Base-by-base conservation (phyloP, 257 asterid species). In the Anisodus tanguticus region DNA sequence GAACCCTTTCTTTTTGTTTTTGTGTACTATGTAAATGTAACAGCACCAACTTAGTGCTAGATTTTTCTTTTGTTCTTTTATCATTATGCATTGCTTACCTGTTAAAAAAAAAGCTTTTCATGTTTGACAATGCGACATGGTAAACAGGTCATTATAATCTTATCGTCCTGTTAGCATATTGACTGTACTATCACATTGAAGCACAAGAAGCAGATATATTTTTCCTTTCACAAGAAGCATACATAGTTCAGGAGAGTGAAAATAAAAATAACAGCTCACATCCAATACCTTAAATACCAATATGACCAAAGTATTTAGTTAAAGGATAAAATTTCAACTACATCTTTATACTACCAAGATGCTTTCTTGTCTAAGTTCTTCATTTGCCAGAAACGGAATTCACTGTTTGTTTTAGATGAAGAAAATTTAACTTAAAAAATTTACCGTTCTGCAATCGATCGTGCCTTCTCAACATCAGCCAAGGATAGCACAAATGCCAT, bases 371-470 rank as follows among this genome's bases (percentile, higher is more conserved):
- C 47, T 11, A 26, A 76, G 22, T 47, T 22, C 81, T 76, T 51
- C 63, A 22, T 53, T 76, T 22, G 81, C 63, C 63, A 76, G 81
- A 76, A 22, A 76, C 31, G 39, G 41, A 22, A 76, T 76, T 22
- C 63, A 51, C 45, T 3, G 63, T 49, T 59, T 37, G 83, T 37
- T 59, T 67, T 67, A 13, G 70, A 80, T 43, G 16, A 8, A 5
- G 26, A 70, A 54, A 31, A 85, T 17, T 47, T 41, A 41, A 54
- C 45, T 41, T 66, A 17, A 64, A 64, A 79, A 78, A 59, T 59
- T 45, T 88, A 97, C 98, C 96, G 94, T 91, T 97, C 98, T 77
- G 98, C 98, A 87, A 95, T 87, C 59, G 94, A 90, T 72, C 98
- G 95, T 68, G 99, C 97, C 88, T 93, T 93, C 84, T 95, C 99